Percentiles rank a stretch among this genome's conserved stretches.
These are phyloP conservation scores for Buxus sempervirens DNA, from an alignment of 164 flowering plant genomes.

Conservation along the genomic window DNA sequence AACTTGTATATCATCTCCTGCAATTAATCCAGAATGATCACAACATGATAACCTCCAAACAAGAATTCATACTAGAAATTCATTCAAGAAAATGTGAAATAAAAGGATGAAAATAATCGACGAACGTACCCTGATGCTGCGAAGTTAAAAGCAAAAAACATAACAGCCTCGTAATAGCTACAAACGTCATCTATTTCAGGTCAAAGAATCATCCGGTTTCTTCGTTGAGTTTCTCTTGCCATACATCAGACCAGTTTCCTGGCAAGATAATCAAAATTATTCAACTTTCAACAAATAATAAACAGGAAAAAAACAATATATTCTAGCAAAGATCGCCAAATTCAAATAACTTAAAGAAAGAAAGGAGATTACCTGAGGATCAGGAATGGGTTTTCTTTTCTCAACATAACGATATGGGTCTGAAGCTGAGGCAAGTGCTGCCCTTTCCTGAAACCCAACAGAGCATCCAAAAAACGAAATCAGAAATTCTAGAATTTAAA, in stretches of 20 bases:
- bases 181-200: background rate
- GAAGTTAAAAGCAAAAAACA: no score
- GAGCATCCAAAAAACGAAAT: background rate
- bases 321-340: background rate
- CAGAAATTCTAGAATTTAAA: background rate
- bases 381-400: conserved; percentile 71
- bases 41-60: no score
- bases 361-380: conserved; percentile 61
- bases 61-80: no score
- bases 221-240: conserved; percentile 53
- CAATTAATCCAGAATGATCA: no score
- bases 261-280: conserved; percentile 3
- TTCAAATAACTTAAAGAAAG: background rate
- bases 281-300: background rate
- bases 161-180: background rate
- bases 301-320: background rate
- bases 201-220: conserved; percentile 30
- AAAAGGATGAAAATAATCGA: no score
- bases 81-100: no score
- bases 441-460: conserved; percentile 50
- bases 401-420: conserved; percentile 70
- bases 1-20: no score
- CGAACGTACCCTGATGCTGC: no score
- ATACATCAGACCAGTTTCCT: conserved; percentile 75
- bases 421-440: conserved; percentile 59